Evolutionary conservation across 495 filamentous ascomycete genomes (phyloP), one percentile per base, ranked within the genome.

Genomic region (Glonium stellatum): DNA sequence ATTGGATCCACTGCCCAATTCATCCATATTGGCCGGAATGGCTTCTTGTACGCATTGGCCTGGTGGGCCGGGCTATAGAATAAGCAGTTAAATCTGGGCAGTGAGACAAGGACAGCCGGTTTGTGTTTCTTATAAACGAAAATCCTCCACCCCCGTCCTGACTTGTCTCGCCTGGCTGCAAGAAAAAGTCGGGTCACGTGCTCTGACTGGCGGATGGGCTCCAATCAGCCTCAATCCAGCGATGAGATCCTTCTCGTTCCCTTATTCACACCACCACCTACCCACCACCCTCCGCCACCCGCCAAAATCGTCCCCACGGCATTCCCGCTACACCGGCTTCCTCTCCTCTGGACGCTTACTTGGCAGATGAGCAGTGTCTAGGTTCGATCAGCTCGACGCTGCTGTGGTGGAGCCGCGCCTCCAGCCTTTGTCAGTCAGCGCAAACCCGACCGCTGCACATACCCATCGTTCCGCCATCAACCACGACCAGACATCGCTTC

Each of bases 241-340:
- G 39, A 31, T 31, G 27, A 31, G 39, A 44, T 44, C 39, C 39
- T 44, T 2, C 27, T 44, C 39, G 39, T 44, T 44, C 39, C 39
- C 39, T 68, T 64, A 52, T 49, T 55, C 63, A 58, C 72, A 69
- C 56, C 63, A 66, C 44, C 65, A 70, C 60, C 65, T 23, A 44
- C 50, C 11, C 55, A 46, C 6, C 56, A 18, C 51, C 54, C 41
- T 25, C 54, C 19, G 50, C 15, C 52, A 22, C 60, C 44, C 37
- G 44, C 25, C 50, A 11, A n/a, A n/a, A n/a, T 13, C 19, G 15
- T 22, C 53, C 3, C 52, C 37, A 27, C 48, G 11, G 22, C 18
- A 31, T 46, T 39, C 55, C 23, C 23, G 48, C 12, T 21, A 51
- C 18, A 34, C 42, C 35, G 27, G 50, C 42, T 44, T 11, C 31